Percentiles rank a stretch among this genome's conserved stretches.
Conservation (phyloP, 169 alveolate genomes). For the Amoebophrya sp. region DNA sequence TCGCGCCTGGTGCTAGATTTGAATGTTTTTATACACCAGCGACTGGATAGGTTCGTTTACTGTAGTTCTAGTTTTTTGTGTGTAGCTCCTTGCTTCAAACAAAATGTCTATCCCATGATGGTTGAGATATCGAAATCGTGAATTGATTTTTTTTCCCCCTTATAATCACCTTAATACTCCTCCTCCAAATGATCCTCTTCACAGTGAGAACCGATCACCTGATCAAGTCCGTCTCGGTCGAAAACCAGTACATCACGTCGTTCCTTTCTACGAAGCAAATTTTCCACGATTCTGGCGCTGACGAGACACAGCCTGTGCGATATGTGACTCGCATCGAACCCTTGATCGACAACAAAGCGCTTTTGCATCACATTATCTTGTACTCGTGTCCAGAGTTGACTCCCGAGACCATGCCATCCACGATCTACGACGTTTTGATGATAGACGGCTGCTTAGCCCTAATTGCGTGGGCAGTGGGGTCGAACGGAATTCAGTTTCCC, state of each 20-base stretch:
- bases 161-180: too few species aligned
- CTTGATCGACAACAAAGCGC: neutral
- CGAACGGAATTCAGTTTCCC: neutral
- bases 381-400: neutral
- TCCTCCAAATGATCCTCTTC: too few species aligned
- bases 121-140: too few species aligned
- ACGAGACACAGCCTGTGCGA: neutral
- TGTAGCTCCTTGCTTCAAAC: too few species aligned
- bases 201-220: neutral
- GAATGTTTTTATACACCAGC: too few species aligned
- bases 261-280: neutral
- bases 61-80: too few species aligned
- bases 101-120: too few species aligned
- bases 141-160: too few species aligned
- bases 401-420: neutral
- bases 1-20: too few species aligned
- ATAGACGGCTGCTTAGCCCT: neutral
- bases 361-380: neutral
- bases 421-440: constrained; percentile 3
- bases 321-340: neutral
- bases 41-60: too few species aligned
- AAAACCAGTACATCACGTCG: constrained; percentile 16
- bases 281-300: neutral
- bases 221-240: neutral
- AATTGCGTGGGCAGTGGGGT: constrained; percentile 1